Evolutionary conservation across 495 filamentous ascomycete genomes (phyloP).

Genomic region (Penicillium coprophilum): DNA sequence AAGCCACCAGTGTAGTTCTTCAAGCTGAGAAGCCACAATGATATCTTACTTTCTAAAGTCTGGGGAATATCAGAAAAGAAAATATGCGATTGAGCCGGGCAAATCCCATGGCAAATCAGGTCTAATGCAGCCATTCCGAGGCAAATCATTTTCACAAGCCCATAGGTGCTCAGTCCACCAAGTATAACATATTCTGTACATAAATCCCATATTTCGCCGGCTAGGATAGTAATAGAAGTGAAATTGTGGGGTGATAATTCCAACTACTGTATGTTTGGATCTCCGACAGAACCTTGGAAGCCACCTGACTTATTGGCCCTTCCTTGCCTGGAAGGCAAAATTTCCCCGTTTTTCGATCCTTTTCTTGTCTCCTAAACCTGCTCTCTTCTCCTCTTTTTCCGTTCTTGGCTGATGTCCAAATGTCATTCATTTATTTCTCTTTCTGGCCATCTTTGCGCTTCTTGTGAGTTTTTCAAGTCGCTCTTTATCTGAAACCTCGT

Average conservation of each 20-base stretch:
- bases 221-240: not conserved
- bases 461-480: not conserved
- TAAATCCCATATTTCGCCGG: not conserved
- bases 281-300: not conserved
- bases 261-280: not conserved
- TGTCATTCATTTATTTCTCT: slow-evolving; percentile 8
- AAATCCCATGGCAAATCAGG: not conserved
- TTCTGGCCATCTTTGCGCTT: not conserved
- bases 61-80: not conserved
- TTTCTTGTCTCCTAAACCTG: not conserved
- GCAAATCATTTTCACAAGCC: not conserved
- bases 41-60: not conserved
- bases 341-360: not conserved
- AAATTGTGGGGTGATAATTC: not conserved
- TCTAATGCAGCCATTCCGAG: not conserved
- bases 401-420: not conserved
- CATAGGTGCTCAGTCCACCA: not conserved
- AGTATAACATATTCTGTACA: too few relatives aligned
- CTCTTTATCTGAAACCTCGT: not conserved
- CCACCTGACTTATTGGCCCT: not conserved
- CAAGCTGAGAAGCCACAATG: not conserved
- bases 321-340: not conserved
- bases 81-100: not conserved
- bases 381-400: not conserved
- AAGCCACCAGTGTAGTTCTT: not conserved